Percentiles rank a stretch among this genome's conserved stretches.
These are phyloP conservation scores for Pestalotiopsis sp. DNA, from an alignment of 2,329 filamentous ascomycete species.

Conservation along the genomic window DNA sequence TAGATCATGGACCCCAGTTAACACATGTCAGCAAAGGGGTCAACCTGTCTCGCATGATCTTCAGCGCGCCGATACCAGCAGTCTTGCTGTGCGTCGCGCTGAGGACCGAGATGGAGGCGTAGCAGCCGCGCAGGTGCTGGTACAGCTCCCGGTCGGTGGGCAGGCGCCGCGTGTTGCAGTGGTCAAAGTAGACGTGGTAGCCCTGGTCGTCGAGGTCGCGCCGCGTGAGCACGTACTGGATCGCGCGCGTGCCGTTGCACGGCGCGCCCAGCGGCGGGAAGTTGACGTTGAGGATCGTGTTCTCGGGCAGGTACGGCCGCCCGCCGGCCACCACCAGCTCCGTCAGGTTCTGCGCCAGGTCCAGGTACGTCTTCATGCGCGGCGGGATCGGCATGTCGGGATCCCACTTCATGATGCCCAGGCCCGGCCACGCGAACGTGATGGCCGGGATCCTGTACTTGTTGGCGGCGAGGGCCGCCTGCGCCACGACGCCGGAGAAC, in stretches of 20 bases:
- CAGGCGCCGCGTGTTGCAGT: neutral
- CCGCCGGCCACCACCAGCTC: constrained; percentile 53
- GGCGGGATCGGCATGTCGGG: constrained; percentile 53
- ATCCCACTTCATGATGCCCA: constrained; percentile 50
- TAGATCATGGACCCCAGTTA: too few relatives aligned
- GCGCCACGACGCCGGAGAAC: constrained; percentile 71
- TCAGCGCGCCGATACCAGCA: neutral
- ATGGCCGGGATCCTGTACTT: constrained; percentile 64
- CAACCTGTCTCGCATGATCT: neutral
- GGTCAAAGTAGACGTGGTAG: neutral
- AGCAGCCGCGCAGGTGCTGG: neutral
- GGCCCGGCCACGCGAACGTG: constrained; percentile 64
- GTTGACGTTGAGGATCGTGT: constrained; percentile 71
- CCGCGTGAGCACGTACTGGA: too few relatives aligned
- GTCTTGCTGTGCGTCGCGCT: neutral
- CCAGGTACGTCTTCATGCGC: constrained; percentile 63
- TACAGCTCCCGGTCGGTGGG: too few relatives aligned
- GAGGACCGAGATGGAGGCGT: neutral
- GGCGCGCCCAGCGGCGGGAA: constrained; percentile 44
- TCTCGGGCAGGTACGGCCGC: constrained; percentile 63
- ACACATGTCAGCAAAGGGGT: neutral
- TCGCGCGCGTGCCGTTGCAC: too few relatives aligned
- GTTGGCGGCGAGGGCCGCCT: constrained; percentile 59
- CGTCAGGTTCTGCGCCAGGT: constrained; percentile 62
- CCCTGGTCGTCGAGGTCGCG: too few relatives aligned